phyloP scores from a whole-genome alignment of 768 basidiomycete species.

The Mycena venus region DNA sequence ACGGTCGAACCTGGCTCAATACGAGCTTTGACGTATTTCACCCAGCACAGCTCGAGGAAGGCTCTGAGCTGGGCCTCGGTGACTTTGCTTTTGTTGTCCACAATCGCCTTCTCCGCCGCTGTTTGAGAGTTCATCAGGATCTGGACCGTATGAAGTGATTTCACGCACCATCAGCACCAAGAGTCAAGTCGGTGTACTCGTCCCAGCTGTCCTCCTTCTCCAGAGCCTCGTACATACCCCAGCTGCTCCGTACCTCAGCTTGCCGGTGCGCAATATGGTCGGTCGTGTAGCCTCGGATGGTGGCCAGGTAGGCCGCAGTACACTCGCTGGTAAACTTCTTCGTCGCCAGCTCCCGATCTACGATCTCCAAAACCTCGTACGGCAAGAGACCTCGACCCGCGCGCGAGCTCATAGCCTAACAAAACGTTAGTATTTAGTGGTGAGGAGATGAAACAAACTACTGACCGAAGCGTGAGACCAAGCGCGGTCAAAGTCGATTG shows the following conservation, averaged over 20 bases:
- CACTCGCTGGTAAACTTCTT: conserved; percentile 78
- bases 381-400: conserved; percentile 80
- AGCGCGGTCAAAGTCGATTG: conserved; percentile 89
- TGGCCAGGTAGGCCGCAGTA: conserved; percentile 75
- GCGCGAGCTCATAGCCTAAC: conserved; percentile 74
- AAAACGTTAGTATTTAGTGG: conserved; percentile 17
- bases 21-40: conserved; percentile 93
- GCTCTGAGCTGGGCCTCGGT: conserved; percentile 82
- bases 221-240: conserved; percentile 88
- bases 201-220: conserved; percentile 84
- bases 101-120: conserved; percentile 79
- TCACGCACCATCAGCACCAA: conserved; percentile 78
- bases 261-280: conserved; percentile 76
- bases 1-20: conserved; percentile 99
- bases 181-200: conserved; percentile 78
- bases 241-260: conserved; percentile 73
- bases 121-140: conserved; percentile 11
- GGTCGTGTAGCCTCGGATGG: conserved; percentile 78
- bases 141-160: background rate
- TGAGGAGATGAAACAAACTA: background rate
- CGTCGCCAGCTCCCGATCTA: conserved; percentile 71
- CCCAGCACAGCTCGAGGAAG: conserved; percentile 92
- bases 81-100: conserved; percentile 93
- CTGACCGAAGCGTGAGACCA: conserved; percentile 88
- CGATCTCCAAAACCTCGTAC: conserved; percentile 85